phyloP scores from a whole-genome alignment of 2,329 filamentous ascomycete species.

The Phyllosticta capitalensis region DNA sequence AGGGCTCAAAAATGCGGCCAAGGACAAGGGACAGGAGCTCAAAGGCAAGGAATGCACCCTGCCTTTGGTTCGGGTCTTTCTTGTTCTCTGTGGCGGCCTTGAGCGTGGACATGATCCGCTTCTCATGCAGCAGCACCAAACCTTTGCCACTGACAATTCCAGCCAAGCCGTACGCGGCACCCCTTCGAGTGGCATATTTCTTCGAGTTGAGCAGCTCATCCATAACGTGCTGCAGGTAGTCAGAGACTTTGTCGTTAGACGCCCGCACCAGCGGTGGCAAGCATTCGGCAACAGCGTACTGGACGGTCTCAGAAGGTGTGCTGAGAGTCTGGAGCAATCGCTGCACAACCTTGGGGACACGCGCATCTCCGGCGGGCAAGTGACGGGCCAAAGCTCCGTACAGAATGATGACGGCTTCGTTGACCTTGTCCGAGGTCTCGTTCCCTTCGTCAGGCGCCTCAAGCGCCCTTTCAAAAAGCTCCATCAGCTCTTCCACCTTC shows the following conservation, averaged over 20 bases:
- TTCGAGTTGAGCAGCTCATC: conserved; percentile 78
- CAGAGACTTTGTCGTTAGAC: conserved; percentile 64
- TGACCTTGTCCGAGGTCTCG: conserved; percentile 76
- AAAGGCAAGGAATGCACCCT: conserved; percentile 81
- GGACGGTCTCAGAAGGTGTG: conserved; percentile 92
- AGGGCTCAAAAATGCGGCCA: conserved; percentile 86
- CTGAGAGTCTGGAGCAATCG: conserved; percentile 77
- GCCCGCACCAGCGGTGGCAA: conserved; percentile 82
- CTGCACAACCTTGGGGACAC: conserved; percentile 80
- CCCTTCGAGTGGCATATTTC: conserved; percentile 84
- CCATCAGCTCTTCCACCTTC: conserved; percentile 84
- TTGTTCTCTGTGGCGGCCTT: conserved; percentile 85
- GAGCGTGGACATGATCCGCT: conserved; percentile 73
- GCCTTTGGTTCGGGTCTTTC: conserved; percentile 79
- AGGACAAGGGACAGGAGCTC: conserved; percentile 82
- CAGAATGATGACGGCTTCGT: conserved; percentile 94
- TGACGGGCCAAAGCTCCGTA: conserved; percentile 91
- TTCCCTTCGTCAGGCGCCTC: conserved; percentile 75
- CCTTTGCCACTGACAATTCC: conserved; percentile 86
- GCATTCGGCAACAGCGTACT: conserved; percentile 92
- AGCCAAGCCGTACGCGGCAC: conserved; percentile 88
- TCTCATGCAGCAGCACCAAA: conserved; percentile 70
- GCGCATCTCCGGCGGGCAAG: conserved; percentile 71
- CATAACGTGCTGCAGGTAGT: conserved; percentile 72
- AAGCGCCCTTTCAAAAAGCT: conserved; percentile 79